Evolutionary conservation across 768 basidiomycete species (phyloP).

Genomic region (Tricholoma matsutake): DNA sequence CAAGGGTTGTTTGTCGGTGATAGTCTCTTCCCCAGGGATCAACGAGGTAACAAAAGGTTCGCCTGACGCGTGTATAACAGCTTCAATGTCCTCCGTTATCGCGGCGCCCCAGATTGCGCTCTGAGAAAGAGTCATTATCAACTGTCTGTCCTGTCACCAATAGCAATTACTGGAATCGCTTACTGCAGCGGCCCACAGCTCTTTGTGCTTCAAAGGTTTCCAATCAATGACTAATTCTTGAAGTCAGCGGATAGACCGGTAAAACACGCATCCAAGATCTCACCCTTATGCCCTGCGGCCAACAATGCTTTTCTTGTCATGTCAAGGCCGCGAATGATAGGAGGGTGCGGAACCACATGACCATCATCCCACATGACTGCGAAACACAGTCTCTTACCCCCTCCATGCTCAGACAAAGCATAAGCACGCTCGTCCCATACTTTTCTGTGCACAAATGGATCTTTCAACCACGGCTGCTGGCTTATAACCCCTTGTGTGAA

Average conservation of each 20-base stretch:
- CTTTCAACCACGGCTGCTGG: constrained; percentile 61
- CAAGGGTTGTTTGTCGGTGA: not conserved
- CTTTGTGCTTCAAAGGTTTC: constrained; percentile 51
- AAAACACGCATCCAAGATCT: constrained; percentile 1
- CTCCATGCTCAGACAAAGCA: constrained; percentile 53
- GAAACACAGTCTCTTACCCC: constrained; percentile 50
- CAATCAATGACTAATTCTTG: constrained; percentile 60
- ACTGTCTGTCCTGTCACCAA: too few relatives aligned
- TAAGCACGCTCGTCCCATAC: constrained; percentile 62
- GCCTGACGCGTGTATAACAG: constrained; percentile 35
- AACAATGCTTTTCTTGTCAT: constrained; percentile 52
- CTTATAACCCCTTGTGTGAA: constrained; percentile 66
- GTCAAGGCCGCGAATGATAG: constrained; percentile 58
- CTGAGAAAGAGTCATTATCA: constrained; percentile 20
- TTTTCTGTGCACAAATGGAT: constrained; percentile 56
- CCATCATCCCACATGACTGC: constrained; percentile 69
- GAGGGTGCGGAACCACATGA: constrained; percentile 58
- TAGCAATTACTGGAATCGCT: constrained; percentile 10
- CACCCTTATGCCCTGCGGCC: constrained; percentile 65
- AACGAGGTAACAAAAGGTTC: constrained; percentile 57
- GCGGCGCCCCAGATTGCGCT: constrained; percentile 44
- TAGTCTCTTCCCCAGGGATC: constrained; percentile 28
- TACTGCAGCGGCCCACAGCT: constrained; percentile 42
- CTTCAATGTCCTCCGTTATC: constrained; percentile 42
- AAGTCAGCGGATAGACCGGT: not conserved